phyloP scores from a whole-genome alignment of 371 early-diverging fungal genomes.

The Lichtheimia ramosa region DNA sequence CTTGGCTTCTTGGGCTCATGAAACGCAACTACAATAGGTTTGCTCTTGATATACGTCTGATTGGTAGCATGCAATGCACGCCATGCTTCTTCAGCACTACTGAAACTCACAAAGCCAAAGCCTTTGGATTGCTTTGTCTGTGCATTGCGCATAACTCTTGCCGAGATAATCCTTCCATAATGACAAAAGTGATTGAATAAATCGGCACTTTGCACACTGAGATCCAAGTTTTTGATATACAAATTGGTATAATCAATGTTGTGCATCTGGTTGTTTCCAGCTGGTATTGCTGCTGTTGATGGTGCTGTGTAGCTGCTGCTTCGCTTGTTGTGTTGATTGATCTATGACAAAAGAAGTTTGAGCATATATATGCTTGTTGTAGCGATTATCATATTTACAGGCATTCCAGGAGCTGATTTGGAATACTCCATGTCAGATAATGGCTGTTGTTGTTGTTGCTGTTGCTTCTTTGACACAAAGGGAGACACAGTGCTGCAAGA shows the following conservation, averaged over 20 bases:
- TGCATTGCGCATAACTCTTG: conserved; percentile 49
- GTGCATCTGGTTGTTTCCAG: background rate
- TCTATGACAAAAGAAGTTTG: background rate
- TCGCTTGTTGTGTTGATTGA: background rate
- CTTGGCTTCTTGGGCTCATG: conserved; percentile 51
- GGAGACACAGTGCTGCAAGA: conserved; percentile 17
- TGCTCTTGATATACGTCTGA: conserved; percentile 28
- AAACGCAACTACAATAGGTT: conserved; percentile 44
- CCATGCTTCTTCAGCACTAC: conserved; percentile 40
- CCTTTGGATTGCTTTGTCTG: conserved; percentile 47
- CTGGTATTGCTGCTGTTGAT: background rate
- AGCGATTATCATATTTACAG: background rate
- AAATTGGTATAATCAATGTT: conserved; percentile 45
- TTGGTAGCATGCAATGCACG: conserved; percentile 42
- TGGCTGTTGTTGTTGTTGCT: background rate
- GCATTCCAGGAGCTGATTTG: background rate
- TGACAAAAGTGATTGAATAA: conserved; percentile 45
- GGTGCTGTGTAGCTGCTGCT: background rate
- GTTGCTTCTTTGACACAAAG: conserved; percentile 13
- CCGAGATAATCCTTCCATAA: conserved; percentile 54
- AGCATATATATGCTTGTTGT: background rate
- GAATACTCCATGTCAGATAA: background rate
- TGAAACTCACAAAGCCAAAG: conserved; percentile 51
- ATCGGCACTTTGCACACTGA: conserved; percentile 45
- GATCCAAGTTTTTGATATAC: conserved; percentile 56